Evolutionary conservation across 352 stramenopile genomes (phyloP), one percentile per base, ranked within the genome.

Genomic region (Globisporangium yorkense): DNA sequence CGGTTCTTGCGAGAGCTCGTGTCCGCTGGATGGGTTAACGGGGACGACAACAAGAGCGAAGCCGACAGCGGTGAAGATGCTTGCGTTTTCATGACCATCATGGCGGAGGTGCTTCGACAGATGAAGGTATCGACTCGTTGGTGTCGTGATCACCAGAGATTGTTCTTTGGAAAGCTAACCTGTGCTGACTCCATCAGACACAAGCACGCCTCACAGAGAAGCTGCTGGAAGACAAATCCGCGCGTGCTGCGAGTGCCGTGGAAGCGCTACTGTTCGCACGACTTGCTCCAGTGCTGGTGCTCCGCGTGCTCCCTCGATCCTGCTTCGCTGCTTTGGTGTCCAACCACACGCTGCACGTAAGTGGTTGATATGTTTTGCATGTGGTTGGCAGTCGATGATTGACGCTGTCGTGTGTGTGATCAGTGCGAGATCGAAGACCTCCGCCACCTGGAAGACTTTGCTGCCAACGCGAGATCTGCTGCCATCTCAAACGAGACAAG

Each of bases 251-350:
- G 10, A 63, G 57, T 46, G 58, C 59, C 6, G 66, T 86, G 20
- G 77, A 88, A 51, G 60, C 55, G 3, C 58, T 91, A 3, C 57
- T 91, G 24, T 91, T 91, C 70, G 71, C 71, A 31, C 68, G 75
- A 4, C 62, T 91, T 5, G 75, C 77, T 3, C 79, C 81, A 0
- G 68, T 86, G 21, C 59, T 91, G 16, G 68, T 88, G 9, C 65
- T 91, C n/a, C 75, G 81, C 44, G 70, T 89, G 47, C 56, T 89
- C 18, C 77, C 79, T 44, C 66, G 69, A 31, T 18, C 56, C 5
- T 50, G 43, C 3, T 73, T 83, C 24, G 47, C 53, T 7, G 56
- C 29, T 7, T 12, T 61, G 24, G 29, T 31, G 18, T 35, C 44
- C 8, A 9, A 29, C 13, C 1, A 51, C 0, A 33, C 5, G 5